Evolutionary conservation across 805 yeast species (phyloP).

Genomic region (Kodamaea kaohsiungensis): DNA sequence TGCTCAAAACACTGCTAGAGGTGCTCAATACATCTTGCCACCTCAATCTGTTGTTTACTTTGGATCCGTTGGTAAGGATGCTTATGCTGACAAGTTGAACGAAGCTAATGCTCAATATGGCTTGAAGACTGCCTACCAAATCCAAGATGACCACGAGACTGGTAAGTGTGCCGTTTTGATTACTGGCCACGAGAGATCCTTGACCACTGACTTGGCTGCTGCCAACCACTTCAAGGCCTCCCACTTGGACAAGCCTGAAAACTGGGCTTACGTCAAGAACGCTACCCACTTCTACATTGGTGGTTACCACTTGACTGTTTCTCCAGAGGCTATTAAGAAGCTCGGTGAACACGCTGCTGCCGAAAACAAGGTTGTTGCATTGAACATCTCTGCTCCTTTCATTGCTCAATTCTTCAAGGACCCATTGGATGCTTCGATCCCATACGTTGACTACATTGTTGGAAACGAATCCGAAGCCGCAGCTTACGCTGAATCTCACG

Average conservation of each 20-base stretch:
- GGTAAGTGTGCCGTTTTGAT: slow-evolving; percentile 98
- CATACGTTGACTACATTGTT: slow-evolving; percentile 87
- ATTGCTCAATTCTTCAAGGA: slow-evolving; percentile 94
- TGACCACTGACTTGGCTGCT: slow-evolving; percentile 95
- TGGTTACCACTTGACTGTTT: slow-evolving; percentile 98
- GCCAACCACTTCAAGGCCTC: slow-evolving; percentile 94
- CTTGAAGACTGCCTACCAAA: slow-evolving; percentile 80
- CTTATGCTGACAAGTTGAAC: slow-evolving; percentile 74
- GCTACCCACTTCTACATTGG: slow-evolving; percentile 90
- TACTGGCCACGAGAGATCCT: slow-evolving; percentile 83
- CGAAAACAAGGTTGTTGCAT: slow-evolving; percentile 69
- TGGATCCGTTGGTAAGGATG: slow-evolving; percentile 95
- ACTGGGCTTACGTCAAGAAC: slow-evolving; percentile 81
- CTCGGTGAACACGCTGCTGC: slow-evolving; percentile 92
- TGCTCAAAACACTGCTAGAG: slow-evolving; percentile 98
- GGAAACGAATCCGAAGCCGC: slow-evolving; percentile 98
- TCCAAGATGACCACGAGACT: slow-evolving; percentile 74
- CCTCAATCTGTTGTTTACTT: slow-evolving; percentile 81
- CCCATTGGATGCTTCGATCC: slow-evolving; percentile 73
- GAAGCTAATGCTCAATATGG: slow-evolving; percentile 90
- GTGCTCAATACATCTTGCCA: slow-evolving; percentile 92
- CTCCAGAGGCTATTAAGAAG: slow-evolving; percentile 88
- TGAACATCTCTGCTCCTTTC: slow-evolving; percentile 97
- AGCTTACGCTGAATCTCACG: slow-evolving; percentile 87
- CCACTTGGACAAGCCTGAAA: slow-evolving; percentile 84